Conservation (phyloP, 495 filamentous ascomycete genomes). For the Monascus purpureus region DNA sequence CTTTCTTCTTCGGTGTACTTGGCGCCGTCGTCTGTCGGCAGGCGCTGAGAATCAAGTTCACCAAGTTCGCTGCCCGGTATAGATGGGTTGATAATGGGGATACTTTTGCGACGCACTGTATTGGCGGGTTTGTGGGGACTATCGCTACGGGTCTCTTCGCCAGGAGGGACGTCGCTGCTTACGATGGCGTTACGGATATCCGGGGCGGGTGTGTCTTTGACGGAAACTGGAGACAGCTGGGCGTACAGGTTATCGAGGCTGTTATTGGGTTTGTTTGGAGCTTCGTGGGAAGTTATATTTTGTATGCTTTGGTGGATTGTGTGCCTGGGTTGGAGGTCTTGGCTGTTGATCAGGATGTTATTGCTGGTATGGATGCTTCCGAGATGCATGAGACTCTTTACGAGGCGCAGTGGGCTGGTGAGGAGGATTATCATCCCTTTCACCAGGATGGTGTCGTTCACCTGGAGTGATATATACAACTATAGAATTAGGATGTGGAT, state of each 20-base stretch:
- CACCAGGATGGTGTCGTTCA: too few species aligned
- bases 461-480: too few species aligned
- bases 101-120: slow-evolving; percentile 32
- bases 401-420: slow-evolving; percentile 20
- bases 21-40: slow-evolving; percentile 30
- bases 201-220: slow-evolving; percentile 29
- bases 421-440: slow-evolving; percentile 34
- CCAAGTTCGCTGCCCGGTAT: slow-evolving; percentile 16
- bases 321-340: slow-evolving; percentile 21
- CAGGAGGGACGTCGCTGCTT: slow-evolving; percentile 24
- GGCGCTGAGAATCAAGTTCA: slow-evolving; percentile 34
- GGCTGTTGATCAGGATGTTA: slow-evolving; percentile 22
- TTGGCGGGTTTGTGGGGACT: slow-evolving; percentile 27
- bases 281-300: slow-evolving; percentile 16
- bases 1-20: slow-evolving; percentile 29
- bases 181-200: slow-evolving; percentile 25
- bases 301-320: slow-evolving; percentile 18
- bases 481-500: too few species aligned
- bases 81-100: slow-evolving; percentile 34
- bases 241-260: slow-evolving; percentile 33
- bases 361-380: slow-evolving; percentile 30
- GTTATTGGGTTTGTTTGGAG: slow-evolving; percentile 24
- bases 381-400: slow-evolving; percentile 35
- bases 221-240: slow-evolving; percentile 39
- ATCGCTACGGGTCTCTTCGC: slow-evolving; percentile 25